Evolutionary conservation across 176 grass and related monocot species (phyloP).

Genomic region (Thinopyrum elongatum): DNA sequence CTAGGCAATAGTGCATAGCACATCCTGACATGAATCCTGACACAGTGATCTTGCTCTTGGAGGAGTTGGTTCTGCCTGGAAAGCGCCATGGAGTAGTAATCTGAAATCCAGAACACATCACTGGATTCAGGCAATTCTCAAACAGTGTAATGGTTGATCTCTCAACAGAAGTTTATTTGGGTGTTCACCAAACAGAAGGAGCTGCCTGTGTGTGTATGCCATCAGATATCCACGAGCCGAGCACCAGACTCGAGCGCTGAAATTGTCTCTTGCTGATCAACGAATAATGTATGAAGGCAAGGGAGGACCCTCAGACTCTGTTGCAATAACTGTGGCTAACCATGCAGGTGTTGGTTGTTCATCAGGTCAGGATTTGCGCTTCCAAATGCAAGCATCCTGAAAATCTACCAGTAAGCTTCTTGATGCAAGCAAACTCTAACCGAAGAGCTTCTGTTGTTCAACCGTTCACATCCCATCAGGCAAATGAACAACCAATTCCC

Average conservation of each 20-base stretch:
- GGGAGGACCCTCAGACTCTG: not conserved
- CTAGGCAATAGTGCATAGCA: not conserved
- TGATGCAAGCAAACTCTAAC: not conserved
- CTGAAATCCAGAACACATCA: not conserved
- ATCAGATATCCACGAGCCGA: not conserved
- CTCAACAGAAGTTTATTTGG: not conserved
- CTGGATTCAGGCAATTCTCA: not conserved
- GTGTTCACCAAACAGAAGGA: not conserved
- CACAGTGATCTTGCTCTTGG: too few relatives aligned
- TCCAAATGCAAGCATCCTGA: conserved; percentile 23
- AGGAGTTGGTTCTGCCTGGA: not conserved
- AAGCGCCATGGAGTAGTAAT: not conserved
- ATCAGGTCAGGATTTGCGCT: conserved; percentile 16
- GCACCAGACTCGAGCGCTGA: not conserved
- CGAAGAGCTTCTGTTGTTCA: not conserved
- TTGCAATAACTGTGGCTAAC: not conserved
- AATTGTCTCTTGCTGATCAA: not conserved
- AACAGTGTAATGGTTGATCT: not conserved
- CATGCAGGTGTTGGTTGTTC: not conserved
- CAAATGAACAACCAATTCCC: conserved; percentile 2
- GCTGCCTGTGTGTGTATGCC: not conserved
- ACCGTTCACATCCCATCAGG: not conserved
- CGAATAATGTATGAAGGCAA: not conserved
- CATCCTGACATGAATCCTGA: not conserved
- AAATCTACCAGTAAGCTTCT: conserved; percentile 27